Base-by-base conservation (phyloP, 805 yeast species). In the Kregervanrija delftensis region DNA sequence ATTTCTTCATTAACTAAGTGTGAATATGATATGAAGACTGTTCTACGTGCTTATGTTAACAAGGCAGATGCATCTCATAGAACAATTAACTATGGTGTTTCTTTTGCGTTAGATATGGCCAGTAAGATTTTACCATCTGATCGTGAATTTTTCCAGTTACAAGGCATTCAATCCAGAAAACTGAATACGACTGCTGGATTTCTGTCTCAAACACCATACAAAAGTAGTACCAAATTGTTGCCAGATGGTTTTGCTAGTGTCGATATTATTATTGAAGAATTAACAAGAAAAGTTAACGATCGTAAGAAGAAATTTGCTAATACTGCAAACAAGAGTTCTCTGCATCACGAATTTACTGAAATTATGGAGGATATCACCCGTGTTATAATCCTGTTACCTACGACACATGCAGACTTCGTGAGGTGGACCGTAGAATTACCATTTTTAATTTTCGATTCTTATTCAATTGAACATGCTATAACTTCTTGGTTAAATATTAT, bases 61-160 rank as follows among this genome's bases (percentile, higher is more conserved):
- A 56, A 52, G 30, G 57, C 57, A 8, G 60, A 61, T 39, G 46
- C 49, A 5, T 43, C 52, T 30, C 50, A 46, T 15, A 54, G 56
- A 46, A 46, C 51, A 2, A 74, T 86, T 36, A 82, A 85, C 45
- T 81, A 75, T 56, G 98, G 98, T 44, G 83, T 89, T 40, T 82
- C 95, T 0, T 86, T 91, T 71, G 98, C 99, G 0, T 67, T 90
- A 46, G 93, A 86, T 52, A 76, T 88, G 81, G 95, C 96, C 1
- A 88, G 93, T 4, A 61, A 76, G 4, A 74, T 87, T 11, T 65
- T 81, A n/a, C 71, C 81, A 14, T 72, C 71, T 30, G 95, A 87
- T 54, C 67, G 81, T 37, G 93, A 85, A 54, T 61, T 82, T 30
- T 72, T 77, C 2, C 73, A 74, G 59, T 73, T 41, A 48, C 65